Evolutionary conservation across 768 basidiomycete species (phyloP).

Genomic region (Tylopilus rubrobrunneus): DNA sequence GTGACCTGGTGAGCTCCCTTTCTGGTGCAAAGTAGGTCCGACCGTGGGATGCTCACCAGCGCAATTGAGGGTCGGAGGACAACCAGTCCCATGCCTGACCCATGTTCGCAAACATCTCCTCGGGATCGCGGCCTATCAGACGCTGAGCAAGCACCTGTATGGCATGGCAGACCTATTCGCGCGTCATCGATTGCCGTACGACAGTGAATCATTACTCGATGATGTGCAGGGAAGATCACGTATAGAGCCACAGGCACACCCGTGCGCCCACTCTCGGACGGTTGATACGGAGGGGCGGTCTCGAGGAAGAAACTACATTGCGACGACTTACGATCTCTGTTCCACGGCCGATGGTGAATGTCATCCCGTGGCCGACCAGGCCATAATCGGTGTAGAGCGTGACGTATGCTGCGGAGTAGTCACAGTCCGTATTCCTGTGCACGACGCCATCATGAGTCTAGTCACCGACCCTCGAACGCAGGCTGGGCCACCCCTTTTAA

Average conservation of each 20-base stretch:
- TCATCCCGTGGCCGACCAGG: slow-evolving; percentile 82
- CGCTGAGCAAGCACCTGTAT: slow-evolving; percentile 76
- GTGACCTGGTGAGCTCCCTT: neutral
- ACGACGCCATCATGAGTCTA: neutral
- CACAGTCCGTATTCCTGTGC: slow-evolving; percentile 84
- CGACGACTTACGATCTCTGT: slow-evolving; percentile 71
- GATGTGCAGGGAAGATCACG: neutral
- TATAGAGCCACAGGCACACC: neutral
- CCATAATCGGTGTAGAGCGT: slow-evolving; percentile 59
- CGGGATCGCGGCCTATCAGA: slow-evolving; percentile 77
- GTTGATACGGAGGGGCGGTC: no score
- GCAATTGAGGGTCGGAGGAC: slow-evolving; percentile 79
- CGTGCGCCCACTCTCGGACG: no score
- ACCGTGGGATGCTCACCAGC: slow-evolving; percentile 55
- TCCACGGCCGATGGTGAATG: slow-evolving; percentile 88
- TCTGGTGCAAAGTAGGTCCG: neutral
- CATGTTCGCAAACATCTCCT: slow-evolving; percentile 83
- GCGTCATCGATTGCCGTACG: neutral
- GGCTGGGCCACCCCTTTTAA: neutral
- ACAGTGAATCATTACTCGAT: neutral
- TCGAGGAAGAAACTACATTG: neutral
- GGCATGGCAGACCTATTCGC: slow-evolving; percentile 62
- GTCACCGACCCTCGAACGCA: neutral
- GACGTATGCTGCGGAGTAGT: slow-evolving; percentile 90
- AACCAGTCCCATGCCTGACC: slow-evolving; percentile 84